Evolutionary conservation across 2,329 filamentous ascomycete genomes (phyloP), one percentile per base, ranked within the genome.

Genomic region (Endocalyx cinctus): DNA sequence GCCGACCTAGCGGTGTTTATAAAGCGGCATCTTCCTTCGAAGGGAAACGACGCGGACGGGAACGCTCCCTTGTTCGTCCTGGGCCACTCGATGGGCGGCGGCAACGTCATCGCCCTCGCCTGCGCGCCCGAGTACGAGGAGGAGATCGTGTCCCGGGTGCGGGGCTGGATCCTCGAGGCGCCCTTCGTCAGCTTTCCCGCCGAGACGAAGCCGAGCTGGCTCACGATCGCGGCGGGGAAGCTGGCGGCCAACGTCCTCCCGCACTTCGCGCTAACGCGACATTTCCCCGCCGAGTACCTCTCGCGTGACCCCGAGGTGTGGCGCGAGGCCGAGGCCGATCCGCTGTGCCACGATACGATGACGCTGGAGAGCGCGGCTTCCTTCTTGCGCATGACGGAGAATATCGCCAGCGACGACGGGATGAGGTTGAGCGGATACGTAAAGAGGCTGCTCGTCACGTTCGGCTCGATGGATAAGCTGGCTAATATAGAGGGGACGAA

Each of bases 41-140:
- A 82, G 42, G 63, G 81, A 29, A 47, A 58, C 17, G 40, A 59
- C 16, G 50, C 60, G 23, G 48, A 55, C 10, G 39, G 58, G 10
- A 53, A 59, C 4, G 63, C 68, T 22, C 87, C 87, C 0, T 54
- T 94, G 12, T 96, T 95, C 62, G 71, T 96, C 14, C 79, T 92
- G 67, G 89, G 89, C 33, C 87, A 95, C 61, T 88, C 82, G 15
- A 95, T 95, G 87, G 89, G 89, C 45, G 89, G 89, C 38, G 86
- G 79, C 16, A 74, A 94, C 60, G 74, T 80, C 5, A 64, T 94
- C 7, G 79, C 76, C 27, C 57, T 82, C 15, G 71, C 72, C 16
- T 70, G 64, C 35, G 65, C 71, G 34, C 57, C 67, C 1, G 39
- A 58, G 35, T 72, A 78, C 54, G 60, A 39, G 15, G 8, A 63